Base-by-base conservation (phyloP, 371 early-diverging fungal genomes). In the Actinomortierella wolfii region DNA sequence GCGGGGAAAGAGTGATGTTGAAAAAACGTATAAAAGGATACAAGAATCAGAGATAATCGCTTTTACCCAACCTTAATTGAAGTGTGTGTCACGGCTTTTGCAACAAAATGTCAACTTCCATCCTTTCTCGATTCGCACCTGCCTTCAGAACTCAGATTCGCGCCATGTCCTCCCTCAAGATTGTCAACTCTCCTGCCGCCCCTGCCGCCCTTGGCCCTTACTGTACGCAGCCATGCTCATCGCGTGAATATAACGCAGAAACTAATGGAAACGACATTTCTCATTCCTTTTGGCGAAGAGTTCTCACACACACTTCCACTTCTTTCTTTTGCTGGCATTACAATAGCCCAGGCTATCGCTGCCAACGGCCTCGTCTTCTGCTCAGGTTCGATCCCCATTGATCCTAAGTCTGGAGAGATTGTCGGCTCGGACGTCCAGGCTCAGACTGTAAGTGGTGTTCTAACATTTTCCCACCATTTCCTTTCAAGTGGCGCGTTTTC, bases 181-280 rank as follows among this genome's bases (percentile, higher is more conserved):
- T 68, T 39, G 67, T 87, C 67, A 81, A 83, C 49, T 88, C 89
- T 43, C 45, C 57, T 28, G 68, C 77, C 6, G 92, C 91, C 45
- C 92, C 92, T 46, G 84, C 84, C 24, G 93, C 93, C 26, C 82
- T 92, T 55, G 94, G 96, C n/a, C 96, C 96, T 24, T 96, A 95
- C 79, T 92, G 88, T 81, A 79, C 78, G 73, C 15, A 8, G 17
- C 47, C 21, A 8, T 4, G 8, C 15, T 45, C 45, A 45, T 45
- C 45, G 3, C 15, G 15, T 45, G 45, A 45, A 15, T 11, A 41
- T 41, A 41, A 41, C 11, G 41, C 8, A 15, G 41, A 41, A 7
- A 41, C 41, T 41, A 7, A 9, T 41, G 20, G 2, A 44, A 4
- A 44, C 44, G 44, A 15, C 55, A 28, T 47, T 21, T 34, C 24